Percentiles rank a stretch among this genome's conserved stretches.
Evolutionary conservation across 257 asterid species (phyloP).

Genomic region (Gentiana macrophylla): DNA sequence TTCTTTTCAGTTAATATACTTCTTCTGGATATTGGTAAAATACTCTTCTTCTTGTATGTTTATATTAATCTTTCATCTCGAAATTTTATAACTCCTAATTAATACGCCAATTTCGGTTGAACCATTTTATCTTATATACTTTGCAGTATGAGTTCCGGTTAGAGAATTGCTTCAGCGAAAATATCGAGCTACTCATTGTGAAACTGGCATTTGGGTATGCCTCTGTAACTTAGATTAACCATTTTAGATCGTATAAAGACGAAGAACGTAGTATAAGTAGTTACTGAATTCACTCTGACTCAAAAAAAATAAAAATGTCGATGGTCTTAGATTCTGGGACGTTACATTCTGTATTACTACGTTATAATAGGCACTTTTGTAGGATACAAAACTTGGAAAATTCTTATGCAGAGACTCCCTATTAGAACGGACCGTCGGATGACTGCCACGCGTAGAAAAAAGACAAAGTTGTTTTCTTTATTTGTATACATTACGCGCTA

Average conservation of each 20-base stretch:
- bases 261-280: too few species aligned
- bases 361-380: constrained; percentile 25
- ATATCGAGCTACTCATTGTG: constrained; percentile 30
- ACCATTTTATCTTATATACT: background rate
- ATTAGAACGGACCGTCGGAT: constrained; percentile 23
- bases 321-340: too few species aligned
- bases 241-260: background rate
- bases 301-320: too few species aligned
- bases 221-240: background rate
- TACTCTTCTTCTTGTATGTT: constrained; percentile 4
- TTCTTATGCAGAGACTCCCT: constrained; percentile 27
- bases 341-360: too few species aligned
- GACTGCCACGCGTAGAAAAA: constrained; percentile 9
- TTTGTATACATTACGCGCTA: constrained; percentile 66
- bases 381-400: constrained; percentile 48
- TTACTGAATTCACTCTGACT: too few species aligned
- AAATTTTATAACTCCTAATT: background rate
- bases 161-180: constrained; percentile 63
- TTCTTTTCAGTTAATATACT: constrained; percentile 62
- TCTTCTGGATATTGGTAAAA: constrained; percentile 86
- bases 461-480: constrained; percentile 7
- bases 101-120: background rate
- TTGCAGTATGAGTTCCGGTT: constrained; percentile 69
- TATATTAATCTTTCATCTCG: background rate
- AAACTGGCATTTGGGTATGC: constrained; percentile 64